Conservation (phyloP, 768 basidiomycete species). For the Thelephora aurantiotincta region DNA sequence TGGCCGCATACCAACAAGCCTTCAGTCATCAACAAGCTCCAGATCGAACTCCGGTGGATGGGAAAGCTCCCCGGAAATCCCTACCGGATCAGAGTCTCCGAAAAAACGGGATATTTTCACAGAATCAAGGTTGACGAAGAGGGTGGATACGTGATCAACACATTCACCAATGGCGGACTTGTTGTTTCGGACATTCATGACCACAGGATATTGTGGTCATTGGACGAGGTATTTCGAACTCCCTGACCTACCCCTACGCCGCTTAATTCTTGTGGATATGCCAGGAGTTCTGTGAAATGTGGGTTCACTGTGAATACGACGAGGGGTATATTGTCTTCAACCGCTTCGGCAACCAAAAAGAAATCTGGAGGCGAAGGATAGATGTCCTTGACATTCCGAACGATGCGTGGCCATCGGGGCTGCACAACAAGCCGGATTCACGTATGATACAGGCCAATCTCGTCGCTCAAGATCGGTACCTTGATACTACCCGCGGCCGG, state of each 20-base stretch:
- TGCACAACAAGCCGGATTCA: no score
- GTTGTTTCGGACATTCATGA: constrained; percentile 39
- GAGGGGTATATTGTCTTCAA: constrained; percentile 63
- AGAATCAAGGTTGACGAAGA: constrained; percentile 67
- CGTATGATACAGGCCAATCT: no score
- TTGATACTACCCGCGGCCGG: constrained; percentile 9
- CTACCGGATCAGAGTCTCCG: no score
- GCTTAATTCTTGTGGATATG: constrained; percentile 7
- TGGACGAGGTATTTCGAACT: constrained; percentile 30
- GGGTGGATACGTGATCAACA: constrained; percentile 44
- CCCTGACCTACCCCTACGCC: background rate
- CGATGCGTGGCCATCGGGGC: no score
- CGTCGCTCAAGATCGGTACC: constrained; percentile 7
- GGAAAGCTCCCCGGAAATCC: no score
- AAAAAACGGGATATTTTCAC: constrained; percentile 38
- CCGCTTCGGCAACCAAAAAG: constrained; percentile 38
- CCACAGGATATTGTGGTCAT: constrained; percentile 43
- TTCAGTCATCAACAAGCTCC: constrained; percentile 30
- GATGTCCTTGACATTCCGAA: no score
- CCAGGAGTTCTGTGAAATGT: constrained; percentile 35
- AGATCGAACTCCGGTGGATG: constrained; percentile 37
- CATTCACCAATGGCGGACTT: constrained; percentile 40
- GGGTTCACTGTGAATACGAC: constrained; percentile 64
- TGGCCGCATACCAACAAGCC: background rate
- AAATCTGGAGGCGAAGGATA: constrained; percentile 56